Conservation (phyloP, 2,329 filamentous ascomycete species). For the Fusarium continuum region DNA sequence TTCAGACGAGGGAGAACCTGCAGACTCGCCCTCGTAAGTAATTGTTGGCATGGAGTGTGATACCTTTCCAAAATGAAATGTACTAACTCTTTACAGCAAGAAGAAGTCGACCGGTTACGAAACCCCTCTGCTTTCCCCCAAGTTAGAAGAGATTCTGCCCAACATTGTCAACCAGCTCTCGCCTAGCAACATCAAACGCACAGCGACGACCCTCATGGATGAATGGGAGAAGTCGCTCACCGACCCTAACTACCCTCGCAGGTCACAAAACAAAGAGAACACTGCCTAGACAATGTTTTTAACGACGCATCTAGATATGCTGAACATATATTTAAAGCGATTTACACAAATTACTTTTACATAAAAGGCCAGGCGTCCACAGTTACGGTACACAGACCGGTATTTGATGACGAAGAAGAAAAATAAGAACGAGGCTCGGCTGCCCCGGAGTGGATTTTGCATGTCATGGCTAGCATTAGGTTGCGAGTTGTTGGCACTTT, state of each 20-base stretch:
- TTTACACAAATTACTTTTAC: slow-evolving; percentile 23
- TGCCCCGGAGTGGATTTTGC: slow-evolving; percentile 27
- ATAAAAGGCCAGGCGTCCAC: slow-evolving; percentile 23
- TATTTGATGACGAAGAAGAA: slow-evolving; percentile 34
- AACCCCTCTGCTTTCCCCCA: slow-evolving; percentile 50
- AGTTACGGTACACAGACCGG: slow-evolving; percentile 35
- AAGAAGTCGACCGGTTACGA: slow-evolving; percentile 47
- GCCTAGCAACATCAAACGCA: slow-evolving; percentile 80
- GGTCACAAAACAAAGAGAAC: slow-evolving; percentile 48
- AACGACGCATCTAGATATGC: slow-evolving; percentile 30
- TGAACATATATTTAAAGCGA: slow-evolving; percentile 33
- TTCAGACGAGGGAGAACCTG: slow-evolving; percentile 59
- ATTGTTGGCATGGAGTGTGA: slow-evolving; percentile 9
- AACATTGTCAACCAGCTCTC: slow-evolving; percentile 76
- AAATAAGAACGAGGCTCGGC: slow-evolving; percentile 20
- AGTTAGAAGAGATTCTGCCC: slow-evolving; percentile 69
- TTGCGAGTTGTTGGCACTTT: slow-evolving; percentile 19
- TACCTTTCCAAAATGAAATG: background rate
- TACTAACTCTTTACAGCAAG: slow-evolving; percentile 43
- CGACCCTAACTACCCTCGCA: slow-evolving; percentile 43
- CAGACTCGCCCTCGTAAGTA: slow-evolving; percentile 59
- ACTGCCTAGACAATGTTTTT: slow-evolving; percentile 34
- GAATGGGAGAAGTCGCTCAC: slow-evolving; percentile 80
- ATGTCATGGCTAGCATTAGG: slow-evolving; percentile 19
- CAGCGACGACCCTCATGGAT: slow-evolving; percentile 85